Evolutionary conservation across 176 grass and related monocot species (phyloP), one percentile per base, ranked within the genome.

Genomic region (Rhynchospora tenuis): DNA sequence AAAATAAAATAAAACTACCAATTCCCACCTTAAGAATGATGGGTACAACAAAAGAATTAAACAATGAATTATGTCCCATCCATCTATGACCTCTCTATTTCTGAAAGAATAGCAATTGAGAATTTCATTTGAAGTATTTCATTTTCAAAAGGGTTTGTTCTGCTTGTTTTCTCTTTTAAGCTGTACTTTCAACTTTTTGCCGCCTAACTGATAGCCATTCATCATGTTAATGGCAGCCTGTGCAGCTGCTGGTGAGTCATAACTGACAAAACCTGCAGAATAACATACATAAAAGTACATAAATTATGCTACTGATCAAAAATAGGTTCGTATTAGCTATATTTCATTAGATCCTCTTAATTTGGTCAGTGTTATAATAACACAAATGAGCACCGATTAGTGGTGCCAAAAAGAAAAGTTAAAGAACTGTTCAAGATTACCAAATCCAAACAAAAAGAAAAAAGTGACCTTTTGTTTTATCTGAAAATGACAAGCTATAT

Each of bases 121-220:
- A 81, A 82, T 81, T 63, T 83, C 55, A 78, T 66, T 22, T 79
- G 50, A 69, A 84, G 24, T 75, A 88, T 79, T 83, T 47, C 72
- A 84, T 70, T 54, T 56, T 92, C 88, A 90, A 89, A 74, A 94
- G 76, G 87, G 86, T 91, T 92, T 96, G 86, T 85, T 92, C 47
- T 91, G 88, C 90, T 96, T 93, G 91, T 94, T 97, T 84, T 99
- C 97, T 88, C 91, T 92, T 90, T 99, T 99, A 57, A 96, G 97
- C 76, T 99, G 97, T 88, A 99, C 97, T 88, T 99, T 99, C 71
- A 99, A 90, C 29, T 92, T 93, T 82, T 99, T 99, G 85, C 93
- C 85, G 3, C 91, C 92, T 90, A 97, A 83, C 83, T 94, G 92
- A 79, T 26, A 94, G 43, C 92, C 95, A 26, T 97, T 91, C 95